Evolutionary conservation across 2,329 filamentous ascomycete species (phyloP).

Genomic region (Fusarium chaquense): DNA sequence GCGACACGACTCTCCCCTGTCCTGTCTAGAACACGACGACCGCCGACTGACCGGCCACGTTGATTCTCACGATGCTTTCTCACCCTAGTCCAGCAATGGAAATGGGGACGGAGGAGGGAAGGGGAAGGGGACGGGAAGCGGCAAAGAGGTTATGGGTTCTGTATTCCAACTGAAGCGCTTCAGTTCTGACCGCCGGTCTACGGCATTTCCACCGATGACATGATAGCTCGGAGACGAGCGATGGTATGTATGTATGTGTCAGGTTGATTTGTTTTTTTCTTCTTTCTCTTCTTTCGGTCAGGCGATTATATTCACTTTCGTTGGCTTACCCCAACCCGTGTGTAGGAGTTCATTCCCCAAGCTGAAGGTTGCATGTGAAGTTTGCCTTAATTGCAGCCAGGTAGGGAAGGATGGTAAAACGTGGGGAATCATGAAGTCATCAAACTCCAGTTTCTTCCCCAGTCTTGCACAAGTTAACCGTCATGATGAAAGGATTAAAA

Average conservation of each 20-base stretch:
- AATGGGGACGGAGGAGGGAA: neutral
- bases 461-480: constrained; percentile 18
- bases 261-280: constrained; percentile 8
- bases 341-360: constrained; percentile 9
- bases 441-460: constrained; percentile 40
- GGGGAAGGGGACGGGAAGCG: neutral
- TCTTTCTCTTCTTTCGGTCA: constrained; percentile 6
- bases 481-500: constrained; percentile 17
- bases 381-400: neutral
- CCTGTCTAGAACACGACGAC: constrained; percentile 13
- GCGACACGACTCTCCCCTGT: constrained; percentile 19
- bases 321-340: constrained; percentile 13
- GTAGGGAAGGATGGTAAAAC: constrained; percentile 10
- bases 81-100: constrained; percentile 6
- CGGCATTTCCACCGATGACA: constrained; percentile 6
- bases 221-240: constrained; percentile 5
- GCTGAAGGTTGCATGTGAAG: neutral
- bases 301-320: neutral
- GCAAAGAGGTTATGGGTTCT: neutral
- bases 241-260: constrained; percentile 13
- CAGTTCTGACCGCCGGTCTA: constrained; percentile 34
- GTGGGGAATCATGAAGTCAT: constrained; percentile 46
- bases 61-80: constrained; percentile 20
- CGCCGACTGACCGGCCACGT: neutral
- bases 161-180: neutral